phyloP scores from a whole-genome alignment of 345 rosid species.

The Eucalyptus guilfoylei region DNA sequence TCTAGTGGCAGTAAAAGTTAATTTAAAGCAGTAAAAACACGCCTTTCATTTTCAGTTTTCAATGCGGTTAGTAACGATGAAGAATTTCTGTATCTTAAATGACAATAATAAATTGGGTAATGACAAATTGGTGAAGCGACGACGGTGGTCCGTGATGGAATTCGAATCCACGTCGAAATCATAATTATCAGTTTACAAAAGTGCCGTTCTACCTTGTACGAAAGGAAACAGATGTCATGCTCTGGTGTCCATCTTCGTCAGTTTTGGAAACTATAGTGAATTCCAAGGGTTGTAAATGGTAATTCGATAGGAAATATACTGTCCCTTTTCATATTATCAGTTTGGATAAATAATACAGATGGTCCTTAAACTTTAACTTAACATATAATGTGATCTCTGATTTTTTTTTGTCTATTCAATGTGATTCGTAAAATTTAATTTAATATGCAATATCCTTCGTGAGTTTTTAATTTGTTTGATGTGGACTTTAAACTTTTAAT shows the following conservation, averaged over 20 bases:
- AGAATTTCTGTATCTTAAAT: background rate
- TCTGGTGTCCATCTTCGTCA: background rate
- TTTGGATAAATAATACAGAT: accelerated
- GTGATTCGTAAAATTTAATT: accelerated
- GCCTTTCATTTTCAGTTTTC: background rate
- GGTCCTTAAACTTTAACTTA: too few species aligned
- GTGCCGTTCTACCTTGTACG: background rate
- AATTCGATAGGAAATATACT: accelerated
- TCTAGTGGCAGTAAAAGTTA: background rate
- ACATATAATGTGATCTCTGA: accelerated
- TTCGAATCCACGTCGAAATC: too few species aligned
- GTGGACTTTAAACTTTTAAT: too few species aligned
- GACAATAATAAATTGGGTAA: background rate
- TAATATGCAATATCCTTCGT: too few species aligned
- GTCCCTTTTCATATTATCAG: background rate
- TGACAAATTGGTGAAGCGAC: background rate
- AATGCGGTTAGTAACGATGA: too few species aligned
- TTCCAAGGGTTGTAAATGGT: background rate
- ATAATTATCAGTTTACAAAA: background rate
- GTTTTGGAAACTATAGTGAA: background rate
- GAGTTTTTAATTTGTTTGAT: too few species aligned
- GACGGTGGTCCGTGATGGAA: background rate
- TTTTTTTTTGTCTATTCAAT: too few species aligned
- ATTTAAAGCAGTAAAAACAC: background rate
- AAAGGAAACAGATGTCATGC: background rate